Conservation (phyloP, 176 grass and related monocot genomes). For the Pontederia crassipes region DNA sequence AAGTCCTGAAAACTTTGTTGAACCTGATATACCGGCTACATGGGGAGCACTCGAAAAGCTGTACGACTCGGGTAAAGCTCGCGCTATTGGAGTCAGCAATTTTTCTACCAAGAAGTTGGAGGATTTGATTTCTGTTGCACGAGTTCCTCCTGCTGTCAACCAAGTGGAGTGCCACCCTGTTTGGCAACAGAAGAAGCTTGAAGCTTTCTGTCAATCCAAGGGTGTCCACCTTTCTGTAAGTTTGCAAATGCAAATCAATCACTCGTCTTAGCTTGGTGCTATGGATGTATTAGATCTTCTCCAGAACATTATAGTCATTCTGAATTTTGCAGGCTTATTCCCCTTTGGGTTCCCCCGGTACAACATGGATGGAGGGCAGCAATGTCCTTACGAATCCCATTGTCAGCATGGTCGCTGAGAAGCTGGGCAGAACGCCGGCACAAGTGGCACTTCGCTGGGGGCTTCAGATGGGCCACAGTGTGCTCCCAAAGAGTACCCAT, state of each 20-base stretch:
- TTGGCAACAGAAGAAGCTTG: constrained; percentile 15
- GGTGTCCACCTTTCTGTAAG: constrained; percentile 18
- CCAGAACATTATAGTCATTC: too few relatives aligned
- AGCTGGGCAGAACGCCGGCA: constrained; percentile 6
- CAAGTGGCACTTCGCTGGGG: constrained; percentile 17
- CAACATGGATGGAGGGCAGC: constrained; percentile 10
- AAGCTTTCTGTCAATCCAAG: constrained; percentile 6
- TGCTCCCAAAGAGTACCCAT: constrained; percentile 13
- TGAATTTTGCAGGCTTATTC: constrained; percentile 10
- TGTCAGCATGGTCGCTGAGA: not conserved
- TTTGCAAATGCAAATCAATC: not conserved
- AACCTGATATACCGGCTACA: constrained; percentile 10
- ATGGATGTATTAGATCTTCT: not conserved
- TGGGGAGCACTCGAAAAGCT: constrained; percentile 15
- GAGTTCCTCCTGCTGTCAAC: constrained; percentile 12
- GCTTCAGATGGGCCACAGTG: constrained; percentile 13
- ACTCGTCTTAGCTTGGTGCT: not conserved
- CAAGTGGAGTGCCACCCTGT: constrained; percentile 15
- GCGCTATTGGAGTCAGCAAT: constrained; percentile 14
- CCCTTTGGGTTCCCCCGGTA: constrained; percentile 13
- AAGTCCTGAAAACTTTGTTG: constrained; percentile 11
- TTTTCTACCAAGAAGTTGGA: constrained; percentile 20
- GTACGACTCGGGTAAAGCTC: constrained; percentile 12
- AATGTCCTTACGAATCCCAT: constrained; percentile 16
- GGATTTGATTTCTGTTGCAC: not conserved